Base-by-base conservation (phyloP, 495 filamentous ascomycete genomes). In the Penicillium atrosanguineum region DNA sequence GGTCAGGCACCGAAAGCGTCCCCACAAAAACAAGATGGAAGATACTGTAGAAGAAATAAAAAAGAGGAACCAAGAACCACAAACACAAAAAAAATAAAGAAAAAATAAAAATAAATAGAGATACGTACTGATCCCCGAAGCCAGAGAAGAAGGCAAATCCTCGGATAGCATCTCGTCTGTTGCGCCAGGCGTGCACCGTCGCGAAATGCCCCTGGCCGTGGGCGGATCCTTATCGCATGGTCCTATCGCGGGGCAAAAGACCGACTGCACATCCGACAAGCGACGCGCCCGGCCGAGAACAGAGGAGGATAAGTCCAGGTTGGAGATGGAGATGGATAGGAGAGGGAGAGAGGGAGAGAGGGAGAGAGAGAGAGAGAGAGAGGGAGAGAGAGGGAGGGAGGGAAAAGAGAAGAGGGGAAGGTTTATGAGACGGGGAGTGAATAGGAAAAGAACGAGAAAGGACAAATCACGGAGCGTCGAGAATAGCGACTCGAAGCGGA, bases 91-190 rank as follows among this genome's bases (percentile, higher is more conserved):
- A 29, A 36, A 44, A 23, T 23, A 5, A 23, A 2, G 2, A 23
- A 23, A 23, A 23, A 2, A 5, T 23, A 5, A 23, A 23, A 23
- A 23, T 5, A 2, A 23, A 23, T 2, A 23, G 5, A 64, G 5
- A 36, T 7, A 66, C 74, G 52, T 70, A 77, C 74, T 73, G 56
- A 59, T 69, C 51, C 62, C 51, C 61, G 66, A 69, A 50, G 67
- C 64, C 50, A 55, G 48, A 61, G 65, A 52, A 56, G 62, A 61
- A 18, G 61, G 60, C 55, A 49, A 56, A 63, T 65, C 60, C 64
- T 68, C 20, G 67, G 70, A 68, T 63, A 70, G 63, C 72, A 76
- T 76, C 57, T 64, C 70, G 69, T 60, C 56, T 41, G 46, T 57
- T 34, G 56, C 57, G 52, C 49, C 47, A 58, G 39, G 53, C 52